A percentile compares a stretch with the other conserved stretches of the same genome.
Evolutionary conservation across 2,329 filamentous ascomycete genomes (phyloP).

Genomic region (Xylaria sp.): DNA sequence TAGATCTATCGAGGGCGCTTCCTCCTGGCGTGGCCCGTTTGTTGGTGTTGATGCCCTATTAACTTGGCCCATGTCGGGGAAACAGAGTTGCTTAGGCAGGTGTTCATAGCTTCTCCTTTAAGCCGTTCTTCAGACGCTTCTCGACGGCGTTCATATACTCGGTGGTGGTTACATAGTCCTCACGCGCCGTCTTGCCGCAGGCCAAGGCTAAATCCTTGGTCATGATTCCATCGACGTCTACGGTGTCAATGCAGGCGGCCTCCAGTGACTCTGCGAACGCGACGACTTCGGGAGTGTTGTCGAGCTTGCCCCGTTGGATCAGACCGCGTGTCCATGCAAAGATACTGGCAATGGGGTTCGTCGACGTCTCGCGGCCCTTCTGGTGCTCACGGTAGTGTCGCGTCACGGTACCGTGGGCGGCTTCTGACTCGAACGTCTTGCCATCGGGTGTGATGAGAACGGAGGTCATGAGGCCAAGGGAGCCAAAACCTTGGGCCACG

Average conservation of each 20-base stretch:
- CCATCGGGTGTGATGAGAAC: constrained; percentile 96
- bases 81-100: not conserved
- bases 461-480: constrained; percentile 97
- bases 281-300: constrained; percentile 90
- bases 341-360: constrained; percentile 98
- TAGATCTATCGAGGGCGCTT: constrained; percentile 15
- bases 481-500: constrained; percentile 97
- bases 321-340: constrained; percentile 99
- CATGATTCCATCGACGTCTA: constrained; percentile 95
- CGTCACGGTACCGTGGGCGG: constrained; percentile 97
- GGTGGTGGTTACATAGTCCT: constrained; percentile 88
- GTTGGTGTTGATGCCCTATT: not conserved
- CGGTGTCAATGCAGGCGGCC: constrained; percentile 92
- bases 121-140: constrained; percentile 81
- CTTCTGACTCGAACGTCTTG: constrained; percentile 97
- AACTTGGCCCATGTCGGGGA: not conserved
- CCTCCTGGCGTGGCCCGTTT: constrained; percentile 9
- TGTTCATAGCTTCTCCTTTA: constrained; percentile 79
- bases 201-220: constrained; percentile 98
- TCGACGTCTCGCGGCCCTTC: constrained; percentile 96
- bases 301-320: constrained; percentile 90
- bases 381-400: constrained; percentile 99
- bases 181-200: constrained; percentile 85
- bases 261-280: constrained; percentile 92
- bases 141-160: constrained; percentile 95